Percentiles rank a stretch among this genome's conserved stretches.
Evolutionary conservation across 2,329 filamentous ascomycete genomes (phyloP).

Genomic region (Claviceps humidiphila): DNA sequence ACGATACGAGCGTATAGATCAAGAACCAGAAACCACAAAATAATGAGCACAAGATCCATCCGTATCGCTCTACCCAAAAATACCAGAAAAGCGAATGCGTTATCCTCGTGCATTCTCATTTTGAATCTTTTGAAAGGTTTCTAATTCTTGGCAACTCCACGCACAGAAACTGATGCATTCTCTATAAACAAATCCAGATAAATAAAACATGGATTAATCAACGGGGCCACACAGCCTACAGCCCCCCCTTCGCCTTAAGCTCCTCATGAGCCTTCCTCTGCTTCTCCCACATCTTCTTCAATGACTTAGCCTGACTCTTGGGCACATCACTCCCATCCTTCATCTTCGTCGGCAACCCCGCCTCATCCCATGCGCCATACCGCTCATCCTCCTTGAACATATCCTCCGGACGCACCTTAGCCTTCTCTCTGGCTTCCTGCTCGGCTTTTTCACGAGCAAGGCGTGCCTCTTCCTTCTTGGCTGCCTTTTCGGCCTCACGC

Average conservation of each 20-base stretch:
- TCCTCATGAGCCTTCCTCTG: slow-evolving; percentile 78
- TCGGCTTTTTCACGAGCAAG: slow-evolving; percentile 37
- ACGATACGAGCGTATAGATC: too few relatives aligned
- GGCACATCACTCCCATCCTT: slow-evolving; percentile 66
- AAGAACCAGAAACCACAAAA: too few relatives aligned
- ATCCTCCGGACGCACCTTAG: slow-evolving; percentile 39
- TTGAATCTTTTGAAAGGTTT: too few relatives aligned
- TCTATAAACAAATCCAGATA: not conserved
- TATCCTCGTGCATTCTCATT: too few relatives aligned
- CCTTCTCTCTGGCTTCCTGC: slow-evolving; percentile 42
- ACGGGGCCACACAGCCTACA: not conserved
- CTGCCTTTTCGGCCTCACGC: slow-evolving; percentile 46
- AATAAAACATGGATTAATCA: not conserved
- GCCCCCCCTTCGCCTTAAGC: slow-evolving; percentile 9
- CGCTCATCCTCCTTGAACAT: slow-evolving; percentile 43
- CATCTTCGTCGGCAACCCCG: slow-evolving; percentile 67
- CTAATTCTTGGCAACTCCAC: too few relatives aligned
- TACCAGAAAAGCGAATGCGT: too few relatives aligned
- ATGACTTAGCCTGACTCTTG: slow-evolving; percentile 67
- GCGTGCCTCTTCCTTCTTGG: slow-evolving; percentile 41
- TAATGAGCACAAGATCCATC: too few relatives aligned
- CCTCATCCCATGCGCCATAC: slow-evolving; percentile 69
- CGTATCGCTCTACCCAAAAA: too few relatives aligned
- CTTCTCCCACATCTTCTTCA: slow-evolving; percentile 79
- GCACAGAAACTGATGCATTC: not conserved